A percentile compares a stretch with the other conserved stretches of the same genome.
These are phyloP conservation scores for Spencermartinsiella europaea DNA, from an alignment of 805 yeast genomes.

Conservation along the genomic window DNA sequence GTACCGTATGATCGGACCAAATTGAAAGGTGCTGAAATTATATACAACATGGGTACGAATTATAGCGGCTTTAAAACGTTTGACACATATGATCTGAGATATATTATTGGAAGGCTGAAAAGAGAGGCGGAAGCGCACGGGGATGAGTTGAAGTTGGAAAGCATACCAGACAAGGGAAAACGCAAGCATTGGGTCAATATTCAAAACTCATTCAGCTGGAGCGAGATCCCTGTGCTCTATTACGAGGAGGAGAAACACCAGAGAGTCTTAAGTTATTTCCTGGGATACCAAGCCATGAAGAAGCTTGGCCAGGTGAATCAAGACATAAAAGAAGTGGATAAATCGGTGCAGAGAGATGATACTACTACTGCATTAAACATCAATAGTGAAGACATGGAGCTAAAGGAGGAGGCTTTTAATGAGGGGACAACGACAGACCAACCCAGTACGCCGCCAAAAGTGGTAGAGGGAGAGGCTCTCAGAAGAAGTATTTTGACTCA, in stretches of 20 bases:
- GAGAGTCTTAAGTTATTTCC: no score
- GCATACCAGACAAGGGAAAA: background rate
- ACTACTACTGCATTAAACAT: no score
- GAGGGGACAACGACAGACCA: no score
- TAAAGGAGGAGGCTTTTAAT: no score
- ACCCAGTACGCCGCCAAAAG: no score
- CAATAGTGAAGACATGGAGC: no score
- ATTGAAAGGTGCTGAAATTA: slow-evolving; percentile 1
- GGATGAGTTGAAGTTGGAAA: background rate
- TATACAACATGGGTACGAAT: slow-evolving; percentile 2
- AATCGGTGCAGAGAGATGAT: no score
- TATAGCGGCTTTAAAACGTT: background rate
- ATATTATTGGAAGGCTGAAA: background rate
- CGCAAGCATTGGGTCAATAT: background rate
- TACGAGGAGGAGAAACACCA: background rate
- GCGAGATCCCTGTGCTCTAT: background rate
- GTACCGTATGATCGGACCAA: slow-evolving; percentile 8
- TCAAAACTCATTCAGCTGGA: background rate
- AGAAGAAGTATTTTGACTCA: no score
- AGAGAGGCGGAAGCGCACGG: background rate
- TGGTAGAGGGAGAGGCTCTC: no score
- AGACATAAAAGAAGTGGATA: no score
- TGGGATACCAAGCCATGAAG: no score
- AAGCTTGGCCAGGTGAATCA: no score
- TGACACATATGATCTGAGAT: background rate